Evolutionary conservation across 495 filamentous ascomycete genomes (phyloP), one percentile per base, ranked within the genome.

Genomic region (Sphaerosporella brunnea): DNA sequence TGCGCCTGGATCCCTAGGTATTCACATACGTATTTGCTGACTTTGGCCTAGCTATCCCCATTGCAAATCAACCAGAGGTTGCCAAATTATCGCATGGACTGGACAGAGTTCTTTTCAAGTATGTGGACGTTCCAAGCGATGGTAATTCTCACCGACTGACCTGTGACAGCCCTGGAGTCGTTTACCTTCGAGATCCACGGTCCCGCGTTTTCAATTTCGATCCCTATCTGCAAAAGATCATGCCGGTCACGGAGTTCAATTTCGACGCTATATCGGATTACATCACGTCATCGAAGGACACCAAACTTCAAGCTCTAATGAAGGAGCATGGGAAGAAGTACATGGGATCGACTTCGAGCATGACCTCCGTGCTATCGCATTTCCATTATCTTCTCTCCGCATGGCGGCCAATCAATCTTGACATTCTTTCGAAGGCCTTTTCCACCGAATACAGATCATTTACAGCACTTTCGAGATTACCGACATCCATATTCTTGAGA

Each of bases 141-240:
- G 15, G 2, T 24, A 11, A 28, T 28, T 7, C 23, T 16, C 23
- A 51, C 20, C 50, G 38, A 53, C 56, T 58, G 53, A 23, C 23
- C 15, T 7, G 4, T 30, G 41, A n/a, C 34, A 78, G 72, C 62
- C 83, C 86, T 2, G 88, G 90, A 16, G 80, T 94, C 23, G 93
- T 94, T 59, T 77, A 82, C 25, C 74, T 99, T 23, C 85, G 88
- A 57, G 92, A 96, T 58, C 80, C 82, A 19, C 72, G 83, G 43
- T 86, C 92, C 28, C 72, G 77, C 9, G 83, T 94, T 32, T 96
- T 72, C 68, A 96, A 96, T 60, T 96, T 96, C 58, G 86, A 96
- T 56, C 90, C 90, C 0, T 93, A 94, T 59, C 72, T 96, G 20
- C 75, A 84, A 41, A 73, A 73, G 45, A 88, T 96, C 58, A 93